Conservation (phyloP, 768 basidiomycete species). For the Leccinellum albellum region DNA sequence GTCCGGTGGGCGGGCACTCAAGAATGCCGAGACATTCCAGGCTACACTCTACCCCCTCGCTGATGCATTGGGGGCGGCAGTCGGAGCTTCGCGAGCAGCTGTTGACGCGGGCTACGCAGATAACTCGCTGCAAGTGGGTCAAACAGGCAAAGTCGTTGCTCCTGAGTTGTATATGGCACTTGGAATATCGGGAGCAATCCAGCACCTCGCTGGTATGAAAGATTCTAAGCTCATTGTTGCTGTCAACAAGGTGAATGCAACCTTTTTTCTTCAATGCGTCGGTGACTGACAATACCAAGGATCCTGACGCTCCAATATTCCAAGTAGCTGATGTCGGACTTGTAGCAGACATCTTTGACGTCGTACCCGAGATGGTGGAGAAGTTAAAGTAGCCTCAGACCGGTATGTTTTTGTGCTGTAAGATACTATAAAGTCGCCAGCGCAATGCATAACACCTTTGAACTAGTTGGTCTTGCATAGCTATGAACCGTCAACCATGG, state of each 20-base stretch:
- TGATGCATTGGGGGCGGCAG: constrained; percentile 88
- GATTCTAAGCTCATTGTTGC: constrained; percentile 98
- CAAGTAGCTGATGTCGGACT: constrained; percentile 96
- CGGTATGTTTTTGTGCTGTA: constrained; percentile 17
- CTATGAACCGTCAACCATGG: no score
- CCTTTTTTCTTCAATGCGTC: background rate
- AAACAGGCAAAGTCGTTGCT: constrained; percentile 98
- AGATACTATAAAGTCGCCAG: background rate
- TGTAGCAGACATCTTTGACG: constrained; percentile 90
- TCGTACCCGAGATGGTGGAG: constrained; percentile 84
- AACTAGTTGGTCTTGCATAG: no score
- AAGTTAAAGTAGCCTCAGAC: constrained; percentile 60
- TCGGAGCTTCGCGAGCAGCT: constrained; percentile 96
- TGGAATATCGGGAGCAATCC: constrained; percentile 97
- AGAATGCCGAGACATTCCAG: constrained; percentile 91
- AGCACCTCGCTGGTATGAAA: constrained; percentile 99
- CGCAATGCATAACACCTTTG: background rate
- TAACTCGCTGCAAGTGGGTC: constrained; percentile 97
- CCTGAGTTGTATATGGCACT: constrained; percentile 95
- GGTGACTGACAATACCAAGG: constrained; percentile 45
- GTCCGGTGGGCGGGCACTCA: constrained; percentile 92
- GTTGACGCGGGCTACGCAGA: constrained; percentile 98
- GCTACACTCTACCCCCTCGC: constrained; percentile 85
- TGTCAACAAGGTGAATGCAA: constrained; percentile 76
- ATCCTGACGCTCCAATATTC: constrained; percentile 97